Base-by-base conservation (phyloP, 495 filamentous ascomycete species). In the Amphirosellinia nigrospora region DNA sequence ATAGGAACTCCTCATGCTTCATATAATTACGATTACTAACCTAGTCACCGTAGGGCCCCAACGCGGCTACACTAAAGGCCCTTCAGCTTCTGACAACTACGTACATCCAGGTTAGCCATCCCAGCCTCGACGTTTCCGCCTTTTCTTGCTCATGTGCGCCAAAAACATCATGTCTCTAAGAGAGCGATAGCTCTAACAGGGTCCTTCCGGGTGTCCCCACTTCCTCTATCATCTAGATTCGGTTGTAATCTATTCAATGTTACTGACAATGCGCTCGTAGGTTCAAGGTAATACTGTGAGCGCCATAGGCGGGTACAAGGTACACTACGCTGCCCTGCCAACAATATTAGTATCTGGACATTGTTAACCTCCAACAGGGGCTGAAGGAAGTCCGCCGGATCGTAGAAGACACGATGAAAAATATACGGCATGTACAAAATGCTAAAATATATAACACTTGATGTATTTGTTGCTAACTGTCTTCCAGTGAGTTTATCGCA, bases 261-360 rank as follows among this genome's bases (percentile, higher is more conserved):
- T 46, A 23, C 65, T 68, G 16, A 68, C 53, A 13, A 1, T 8
- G 26, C 13, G 46, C 19, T 45, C 28, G 6, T 30, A 69, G 58
- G 96, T 99, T 1, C 96, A 99, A 82, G 96, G 96, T 73, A 98
- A 98, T 82, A 98, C 96, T 0, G 96, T 99, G 34, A 86, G 89
- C 28, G 91, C 88, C 6, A 98, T 99, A 91, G 96, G 96, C 0
- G 87, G 68, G 38, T 70, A 70, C 30, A 70, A 70, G 60, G 68
- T 70, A 64, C 11, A 28, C 19, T 19, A 32, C 36, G 32, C 11
- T 64, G 38, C 19, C 19, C 23, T 28, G 21, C 6, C 11, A 28
- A 28, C 19, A 9, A 50, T 32, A 11, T n/a, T 43, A 9, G 16
- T 45, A 7, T 1, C 5, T n/a, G 19, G 34, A 38, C 26, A 19